Evolutionary conservation across 768 basidiomycete genomes (phyloP), one percentile per base, ranked within the genome.

Genomic region (Coprinopsis strossmayeri): DNA sequence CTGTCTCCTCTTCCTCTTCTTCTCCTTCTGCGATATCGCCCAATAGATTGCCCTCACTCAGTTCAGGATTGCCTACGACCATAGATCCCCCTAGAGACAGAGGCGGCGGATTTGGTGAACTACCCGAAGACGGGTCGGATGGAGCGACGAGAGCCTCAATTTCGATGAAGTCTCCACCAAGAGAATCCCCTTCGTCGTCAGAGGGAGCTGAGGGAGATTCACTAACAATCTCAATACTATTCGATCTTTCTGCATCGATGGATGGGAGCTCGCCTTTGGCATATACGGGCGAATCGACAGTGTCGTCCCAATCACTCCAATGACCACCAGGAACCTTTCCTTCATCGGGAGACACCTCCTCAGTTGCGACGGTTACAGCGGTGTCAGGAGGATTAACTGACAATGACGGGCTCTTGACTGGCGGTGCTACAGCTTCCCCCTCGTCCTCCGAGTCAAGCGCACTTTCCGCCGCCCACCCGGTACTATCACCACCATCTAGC

Each of bases 11-110:
- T 38, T 82, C 79, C 17, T 78, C 78, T 55, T 82, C 81, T 24
- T 74, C 76, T n/a, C 77, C 78, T 57, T 83, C 81, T 7, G 75
- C 73, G 27, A 83, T 82, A 55, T 81, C 77, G 41, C 76, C 78
- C n/a, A 82, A 62, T 0, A 69, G 69, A 27, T 60, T 57, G 0
- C 66, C 66, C 18, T 50, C 49, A 3, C 17, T 30, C 9, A 41
- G 17, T 24, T 42, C 48, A 12, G 48, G 48, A 10, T 28, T 35
- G 10, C 59, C 61, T 17, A 60, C 49, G 4, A 55, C 58, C 49
- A 60, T 64, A 34, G 60, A 64, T 51, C 52, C 59, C 53, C 63
- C 65, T 13, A 67, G 61, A 30, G 74, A 63, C 13, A 70, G 61
- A n/a, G 71, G 67, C 5, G 71, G 62, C 13, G 69, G 62, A 46